Evolutionary conservation across 2,329 filamentous ascomycete genomes (phyloP).

Genomic region (Beauveria bassiana): DNA sequence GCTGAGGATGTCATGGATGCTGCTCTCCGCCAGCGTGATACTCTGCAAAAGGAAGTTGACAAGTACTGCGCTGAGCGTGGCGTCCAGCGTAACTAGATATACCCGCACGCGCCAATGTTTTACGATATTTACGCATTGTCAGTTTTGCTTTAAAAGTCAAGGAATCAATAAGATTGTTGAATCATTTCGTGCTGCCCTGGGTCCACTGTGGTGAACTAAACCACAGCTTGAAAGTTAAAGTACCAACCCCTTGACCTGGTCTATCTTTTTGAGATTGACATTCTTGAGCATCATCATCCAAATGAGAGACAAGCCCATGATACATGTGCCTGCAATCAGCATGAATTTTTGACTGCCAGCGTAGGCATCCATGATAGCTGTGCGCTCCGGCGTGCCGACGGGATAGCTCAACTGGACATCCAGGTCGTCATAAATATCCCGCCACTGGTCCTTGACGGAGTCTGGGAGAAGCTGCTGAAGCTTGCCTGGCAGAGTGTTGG

Average conservation of each 20-base stretch:
- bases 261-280: constrained; percentile 22
- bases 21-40: constrained; percentile 55
- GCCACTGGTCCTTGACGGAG: constrained; percentile 20
- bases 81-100: constrained; percentile 20
- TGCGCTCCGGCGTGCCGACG: constrained; percentile 30
- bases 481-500: constrained; percentile 27
- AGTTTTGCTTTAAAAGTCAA: background rate
- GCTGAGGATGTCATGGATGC: constrained; percentile 59
- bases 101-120: background rate
- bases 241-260: constrained; percentile 22
- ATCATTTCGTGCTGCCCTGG: background rate
- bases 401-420: constrained; percentile 30
- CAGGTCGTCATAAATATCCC: constrained; percentile 36
- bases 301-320: constrained; percentile 21
- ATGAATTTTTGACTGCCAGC: constrained; percentile 36
- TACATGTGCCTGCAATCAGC: constrained; percentile 28
- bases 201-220: background rate
- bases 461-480: constrained; percentile 33
- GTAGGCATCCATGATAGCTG: constrained; percentile 39
- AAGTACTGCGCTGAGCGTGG: constrained; percentile 64
- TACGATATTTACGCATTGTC: background rate
- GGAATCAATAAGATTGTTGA: constrained; percentile 2
- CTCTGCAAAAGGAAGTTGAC: constrained; percentile 63
- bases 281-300: constrained; percentile 24
- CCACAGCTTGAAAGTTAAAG: background rate